A percentile compares a stretch with the other conserved stretches of the same genome.
phyloP scores from a whole-genome alignment of 257 asterid genomes.

The Salvia hispanica region DNA sequence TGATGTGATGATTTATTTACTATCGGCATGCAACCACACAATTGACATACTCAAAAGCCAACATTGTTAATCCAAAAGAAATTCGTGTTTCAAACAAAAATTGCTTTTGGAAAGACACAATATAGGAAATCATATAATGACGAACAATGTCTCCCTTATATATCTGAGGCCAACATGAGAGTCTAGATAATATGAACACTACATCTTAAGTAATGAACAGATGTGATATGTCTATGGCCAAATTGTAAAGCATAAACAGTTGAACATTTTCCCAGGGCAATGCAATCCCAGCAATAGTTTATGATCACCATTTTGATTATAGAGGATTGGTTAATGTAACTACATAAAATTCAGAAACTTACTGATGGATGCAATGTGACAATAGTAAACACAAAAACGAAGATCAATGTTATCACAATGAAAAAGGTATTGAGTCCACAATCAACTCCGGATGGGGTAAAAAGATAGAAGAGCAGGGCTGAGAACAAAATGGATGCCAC shows the following conservation, averaged over 20 bases:
- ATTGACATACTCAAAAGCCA: background rate
- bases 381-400: slow-evolving; percentile 67
- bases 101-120: background rate
- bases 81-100: background rate
- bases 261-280: background rate
- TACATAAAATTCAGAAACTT: slow-evolving; percentile 38
- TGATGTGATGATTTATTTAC: background rate
- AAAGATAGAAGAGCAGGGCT: slow-evolving; percentile 83
- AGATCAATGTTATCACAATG: slow-evolving; percentile 68
- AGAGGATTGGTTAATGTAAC: background rate
- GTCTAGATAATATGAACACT: background rate
- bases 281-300: slow-evolving; percentile 4
- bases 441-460: slow-evolving; percentile 86
- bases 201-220: background rate
- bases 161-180: background rate
- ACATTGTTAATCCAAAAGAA: slow-evolving; percentile 3
- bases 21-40: background rate
- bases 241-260: background rate
- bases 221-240: background rate
- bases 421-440: slow-evolving; percentile 93
- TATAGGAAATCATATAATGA: background rate
- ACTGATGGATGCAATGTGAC: slow-evolving; percentile 87
- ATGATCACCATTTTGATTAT: slow-evolving; percentile 1
- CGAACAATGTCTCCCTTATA: background rate
- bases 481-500: slow-evolving; percentile 72